Conservation (phyloP, 2,329 filamentous ascomycete genomes). For the Metarhizium rileyi region DNA sequence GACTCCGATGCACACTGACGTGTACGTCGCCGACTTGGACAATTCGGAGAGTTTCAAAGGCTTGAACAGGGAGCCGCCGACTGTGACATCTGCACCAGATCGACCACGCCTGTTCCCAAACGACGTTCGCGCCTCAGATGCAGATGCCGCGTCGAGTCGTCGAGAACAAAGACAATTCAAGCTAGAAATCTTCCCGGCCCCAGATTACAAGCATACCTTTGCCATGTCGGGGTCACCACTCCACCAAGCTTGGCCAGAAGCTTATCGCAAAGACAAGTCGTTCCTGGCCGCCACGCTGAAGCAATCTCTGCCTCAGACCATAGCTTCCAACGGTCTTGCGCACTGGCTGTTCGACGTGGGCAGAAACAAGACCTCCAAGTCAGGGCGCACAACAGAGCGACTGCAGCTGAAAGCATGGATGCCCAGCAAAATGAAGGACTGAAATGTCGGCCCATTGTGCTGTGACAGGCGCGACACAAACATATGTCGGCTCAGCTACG, state of each 20-base stretch:
- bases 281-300: conserved; percentile 28
- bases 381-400: conserved; percentile 9
- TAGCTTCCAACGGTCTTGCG: conserved; percentile 28
- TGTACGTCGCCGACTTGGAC: conserved; percentile 24
- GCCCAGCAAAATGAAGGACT: conserved; percentile 14
- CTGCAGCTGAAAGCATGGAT: conserved; percentile 14
- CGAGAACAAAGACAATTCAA: conserved; percentile 26
- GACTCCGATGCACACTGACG: conserved; percentile 16
- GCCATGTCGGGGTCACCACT: conserved; percentile 26
- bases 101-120: not conserved
- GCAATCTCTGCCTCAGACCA: conserved; percentile 27
- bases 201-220: conserved; percentile 29
- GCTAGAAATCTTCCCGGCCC: conserved; percentile 29
- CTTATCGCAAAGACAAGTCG: conserved; percentile 21
- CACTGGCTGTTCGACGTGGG: conserved; percentile 30
- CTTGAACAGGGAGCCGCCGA: conserved; percentile 4
- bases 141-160: not conserved
- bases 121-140: not conserved
- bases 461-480: too few species aligned
- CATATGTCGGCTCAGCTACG: too few species aligned
- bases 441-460: not conserved
- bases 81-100: not conserved
- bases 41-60: conserved; percentile 11
- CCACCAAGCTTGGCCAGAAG: conserved; percentile 32
- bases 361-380: not conserved